A percentile compares a stretch with the other conserved stretches of the same genome.
These are phyloP conservation scores for Xylaria castorea DNA, from an alignment of 495 filamentous ascomycete genomes.

Conservation along the genomic window DNA sequence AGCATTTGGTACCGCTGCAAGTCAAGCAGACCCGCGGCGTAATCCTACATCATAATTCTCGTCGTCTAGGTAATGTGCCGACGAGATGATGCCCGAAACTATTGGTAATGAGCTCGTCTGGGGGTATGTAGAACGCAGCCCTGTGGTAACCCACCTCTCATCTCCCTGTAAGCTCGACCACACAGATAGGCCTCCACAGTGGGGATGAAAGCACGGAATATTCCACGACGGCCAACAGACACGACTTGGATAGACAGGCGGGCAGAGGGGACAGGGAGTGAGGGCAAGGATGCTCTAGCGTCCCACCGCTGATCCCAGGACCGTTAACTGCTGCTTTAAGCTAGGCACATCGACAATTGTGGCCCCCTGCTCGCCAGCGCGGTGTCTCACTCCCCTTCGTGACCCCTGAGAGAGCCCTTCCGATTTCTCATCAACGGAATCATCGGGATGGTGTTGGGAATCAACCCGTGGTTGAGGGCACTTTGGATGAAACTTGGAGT, in stretches of 20 bases:
- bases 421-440: conserved; percentile 13
- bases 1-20: background rate
- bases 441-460: conserved; percentile 19
- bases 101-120: conserved; percentile 18
- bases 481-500: background rate
- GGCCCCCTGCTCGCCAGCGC: conserved; percentile 15
- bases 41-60: conserved; percentile 17
- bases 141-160: conserved; percentile 12
- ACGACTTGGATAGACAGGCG: conserved; percentile 18
- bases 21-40: background rate
- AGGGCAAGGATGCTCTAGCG: conserved; percentile 25
- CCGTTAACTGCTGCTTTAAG: conserved; percentile 22
- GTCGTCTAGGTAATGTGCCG: background rate
- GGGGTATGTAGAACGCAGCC: conserved; percentile 18
- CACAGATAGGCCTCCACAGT: conserved; percentile 14
- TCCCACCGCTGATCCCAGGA: conserved; percentile 23
- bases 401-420: conserved; percentile 15
- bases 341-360: conserved; percentile 26
- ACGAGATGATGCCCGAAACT: background rate
- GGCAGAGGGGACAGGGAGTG: conserved; percentile 12
- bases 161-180: conserved; percentile 15
- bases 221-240: conserved; percentile 26
- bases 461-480: background rate
- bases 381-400: background rate
- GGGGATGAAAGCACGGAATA: conserved; percentile 29